phyloP scores from a whole-genome alignment of 148 eudicot genomes.

The Arbutus unedo region DNA sequence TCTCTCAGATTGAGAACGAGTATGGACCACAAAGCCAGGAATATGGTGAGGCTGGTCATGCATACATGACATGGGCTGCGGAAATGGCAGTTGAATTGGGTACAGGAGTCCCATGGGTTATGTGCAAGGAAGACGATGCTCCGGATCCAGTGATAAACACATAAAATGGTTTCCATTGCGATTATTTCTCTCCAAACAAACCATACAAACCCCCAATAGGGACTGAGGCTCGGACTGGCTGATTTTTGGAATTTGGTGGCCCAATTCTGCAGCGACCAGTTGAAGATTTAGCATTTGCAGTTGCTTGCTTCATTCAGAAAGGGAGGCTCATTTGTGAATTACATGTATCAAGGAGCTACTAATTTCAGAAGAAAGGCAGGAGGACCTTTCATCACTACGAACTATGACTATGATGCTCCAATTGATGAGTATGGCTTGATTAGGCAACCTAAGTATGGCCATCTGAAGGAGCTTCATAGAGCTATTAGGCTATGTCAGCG shows the following conservation, averaged over 20 bases:
- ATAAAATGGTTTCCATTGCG: slow-evolving; percentile 94
- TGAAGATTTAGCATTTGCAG: slow-evolving; percentile 91
- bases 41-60: slow-evolving; percentile 59
- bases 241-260: slow-evolving; percentile 93
- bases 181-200: slow-evolving; percentile 79
- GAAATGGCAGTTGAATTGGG: slow-evolving; percentile 67
- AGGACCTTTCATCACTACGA: slow-evolving; percentile 94
- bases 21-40: slow-evolving; percentile 50
- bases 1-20: slow-evolving; percentile 86
- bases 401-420: slow-evolving; percentile 98
- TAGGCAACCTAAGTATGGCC: slow-evolving; percentile 88
- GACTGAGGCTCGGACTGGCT: slow-evolving; percentile 99
- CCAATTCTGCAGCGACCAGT: slow-evolving; percentile 73
- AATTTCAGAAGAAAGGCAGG: slow-evolving; percentile 96
- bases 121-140: slow-evolving; percentile 93
- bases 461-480: slow-evolving; percentile 80
- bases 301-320: slow-evolving; percentile 84
- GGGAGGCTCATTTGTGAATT: slow-evolving; percentile 92
- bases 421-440: slow-evolving; percentile 91
- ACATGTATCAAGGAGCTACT: slow-evolving; percentile 98
- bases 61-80: slow-evolving; percentile 93
- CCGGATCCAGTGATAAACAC: slow-evolving; percentile 93
- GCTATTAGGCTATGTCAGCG: too few species aligned
- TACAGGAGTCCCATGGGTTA: slow-evolving; percentile 97
- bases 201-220: slow-evolving; percentile 83